A percentile compares a stretch with the other conserved stretches of the same genome.
Conservation (phyloP, 2,329 filamentous ascomycete genomes). For the Aspergillus calidoustus region DNA sequence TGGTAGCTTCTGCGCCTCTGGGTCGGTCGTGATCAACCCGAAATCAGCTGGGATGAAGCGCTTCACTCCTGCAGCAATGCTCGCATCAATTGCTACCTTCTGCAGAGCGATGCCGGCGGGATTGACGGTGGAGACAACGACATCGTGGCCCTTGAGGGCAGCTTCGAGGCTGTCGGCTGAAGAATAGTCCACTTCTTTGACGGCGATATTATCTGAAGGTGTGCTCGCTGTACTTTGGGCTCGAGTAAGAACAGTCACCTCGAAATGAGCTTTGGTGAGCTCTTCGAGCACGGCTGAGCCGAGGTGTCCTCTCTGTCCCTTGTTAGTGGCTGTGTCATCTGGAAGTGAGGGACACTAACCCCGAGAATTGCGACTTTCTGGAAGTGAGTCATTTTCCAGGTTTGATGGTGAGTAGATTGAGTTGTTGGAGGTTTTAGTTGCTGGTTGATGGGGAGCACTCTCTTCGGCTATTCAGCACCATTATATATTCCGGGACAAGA, state of each 20-base stretch:
- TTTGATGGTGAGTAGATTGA: too few relatives aligned
- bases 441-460: too few relatives aligned
- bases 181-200: slow-evolving; percentile 9
- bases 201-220: not conserved
- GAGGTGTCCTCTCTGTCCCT: slow-evolving; percentile 9
- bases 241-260: slow-evolving; percentile 8
- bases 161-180: not conserved
- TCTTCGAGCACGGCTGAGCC: slow-evolving; percentile 8
- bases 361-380: slow-evolving; percentile 12
- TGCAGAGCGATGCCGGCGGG: not conserved
- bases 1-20: not conserved
- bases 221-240: not conserved
- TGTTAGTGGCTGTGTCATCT: not conserved
- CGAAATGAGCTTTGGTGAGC: slow-evolving; percentile 1
- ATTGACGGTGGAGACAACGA: slow-evolving; percentile 3
- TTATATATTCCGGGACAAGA: too few relatives aligned
- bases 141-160: not conserved
- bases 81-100: slow-evolving; percentile 7
- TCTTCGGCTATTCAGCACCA: too few relatives aligned
- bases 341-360: not conserved
- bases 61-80: slow-evolving; percentile 2
- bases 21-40: slow-evolving; percentile 5
- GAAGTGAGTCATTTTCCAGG: slow-evolving; percentile 1
- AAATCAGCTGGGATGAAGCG: slow-evolving; percentile 16
- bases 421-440: too few relatives aligned